Evolutionary conservation across 2,329 filamentous ascomycete species (phyloP).

Genomic region (Ascosphaera aggregata): DNA sequence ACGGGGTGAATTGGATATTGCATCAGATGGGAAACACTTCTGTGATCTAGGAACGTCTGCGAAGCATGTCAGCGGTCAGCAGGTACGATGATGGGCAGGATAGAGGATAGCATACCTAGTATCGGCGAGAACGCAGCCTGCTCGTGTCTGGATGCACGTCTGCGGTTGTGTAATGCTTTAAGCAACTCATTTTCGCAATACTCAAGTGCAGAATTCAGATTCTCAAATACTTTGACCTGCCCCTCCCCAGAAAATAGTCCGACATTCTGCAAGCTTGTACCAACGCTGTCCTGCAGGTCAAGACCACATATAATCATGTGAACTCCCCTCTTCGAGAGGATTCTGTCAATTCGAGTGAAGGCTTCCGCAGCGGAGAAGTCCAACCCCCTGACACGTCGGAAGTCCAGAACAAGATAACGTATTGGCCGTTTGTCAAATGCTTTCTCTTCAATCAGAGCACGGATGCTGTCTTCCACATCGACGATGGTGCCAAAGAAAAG

Average conservation of each 20-base stretch:
- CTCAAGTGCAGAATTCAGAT: constrained; percentile 82
- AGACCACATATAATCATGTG: constrained; percentile 66
- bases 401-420: constrained; percentile 70
- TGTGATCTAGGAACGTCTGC: constrained; percentile 12
- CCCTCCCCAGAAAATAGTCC: constrained; percentile 54
- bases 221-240: constrained; percentile 59
- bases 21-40: constrained; percentile 20
- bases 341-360: constrained; percentile 74
- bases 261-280: constrained; percentile 57
- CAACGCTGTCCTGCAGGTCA: constrained; percentile 50
- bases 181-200: constrained; percentile 88
- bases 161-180: constrained; percentile 50
- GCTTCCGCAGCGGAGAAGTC: constrained; percentile 94
- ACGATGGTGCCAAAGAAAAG: constrained; percentile 99
- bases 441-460: constrained; percentile 59
- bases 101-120: background rate
- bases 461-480: constrained; percentile 73
- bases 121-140: background rate
- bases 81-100: too few species aligned
- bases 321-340: constrained; percentile 55
- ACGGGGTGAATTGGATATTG: constrained; percentile 50
- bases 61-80: constrained; percentile 2
- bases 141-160: constrained; percentile 21
- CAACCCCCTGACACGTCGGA: constrained; percentile 71
- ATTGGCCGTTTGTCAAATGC: constrained; percentile 58